Conservation (phyloP, 345 rosid species). For the Mallotus nudiflorus region DNA sequence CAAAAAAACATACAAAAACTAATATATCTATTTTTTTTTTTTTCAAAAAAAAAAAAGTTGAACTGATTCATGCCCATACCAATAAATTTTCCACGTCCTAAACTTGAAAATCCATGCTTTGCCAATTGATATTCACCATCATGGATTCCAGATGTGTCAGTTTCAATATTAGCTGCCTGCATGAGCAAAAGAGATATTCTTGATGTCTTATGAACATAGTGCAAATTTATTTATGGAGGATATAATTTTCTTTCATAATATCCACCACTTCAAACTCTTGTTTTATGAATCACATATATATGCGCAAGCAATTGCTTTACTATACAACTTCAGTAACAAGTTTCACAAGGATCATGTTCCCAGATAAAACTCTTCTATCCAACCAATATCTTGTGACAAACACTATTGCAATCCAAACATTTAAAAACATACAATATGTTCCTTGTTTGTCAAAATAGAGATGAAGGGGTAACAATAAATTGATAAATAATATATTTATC, state of each 20-base stretch:
- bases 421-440: background rate
- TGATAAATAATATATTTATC: background rate
- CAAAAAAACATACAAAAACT: background rate
- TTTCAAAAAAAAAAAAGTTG: background rate
- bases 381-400: background rate
- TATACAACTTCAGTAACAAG: background rate
- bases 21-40: too few species aligned
- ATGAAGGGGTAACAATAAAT: too few species aligned
- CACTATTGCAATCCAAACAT: background rate
- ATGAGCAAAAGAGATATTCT: constrained; percentile 6
- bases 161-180: constrained; percentile 88
- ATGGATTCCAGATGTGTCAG: constrained; percentile 68
- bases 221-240: constrained; percentile 8
- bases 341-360: background rate
- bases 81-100: constrained; percentile 74
- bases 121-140: constrained; percentile 61
- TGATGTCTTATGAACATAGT: background rate
- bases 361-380: background rate
- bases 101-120: constrained; percentile 69
- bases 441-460: too few species aligned
- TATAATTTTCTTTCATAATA: too few species aligned
- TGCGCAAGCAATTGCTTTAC: too few species aligned
- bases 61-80: constrained; percentile 48
- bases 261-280: too few species aligned
- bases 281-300: too few species aligned